phyloP scores from a whole-genome alignment of 805 yeast genomes.

The Tetrapisispora pingtungensis region DNA sequence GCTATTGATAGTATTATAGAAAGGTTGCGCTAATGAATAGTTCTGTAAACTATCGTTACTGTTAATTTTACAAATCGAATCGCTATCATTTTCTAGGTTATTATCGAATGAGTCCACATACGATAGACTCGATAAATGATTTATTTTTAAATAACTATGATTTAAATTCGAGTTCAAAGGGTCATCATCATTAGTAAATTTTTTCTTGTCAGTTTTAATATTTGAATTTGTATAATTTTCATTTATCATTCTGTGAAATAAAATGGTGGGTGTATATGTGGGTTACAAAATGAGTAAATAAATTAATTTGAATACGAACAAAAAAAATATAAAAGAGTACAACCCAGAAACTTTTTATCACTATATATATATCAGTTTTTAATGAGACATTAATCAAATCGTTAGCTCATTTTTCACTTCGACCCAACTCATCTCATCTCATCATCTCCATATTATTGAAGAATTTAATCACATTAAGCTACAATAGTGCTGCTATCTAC shows the following conservation, averaged over 20 bases:
- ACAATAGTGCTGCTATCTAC: no score
- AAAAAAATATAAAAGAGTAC: no score
- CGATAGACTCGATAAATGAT: background rate
- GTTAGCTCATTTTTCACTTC: no score
- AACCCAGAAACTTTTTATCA: no score
- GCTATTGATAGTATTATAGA: no score
- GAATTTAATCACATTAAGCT: background rate
- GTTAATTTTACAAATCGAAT: conserved; percentile 12
- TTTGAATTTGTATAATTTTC: background rate
- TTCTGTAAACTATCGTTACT: background rate
- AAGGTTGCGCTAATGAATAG: background rate
- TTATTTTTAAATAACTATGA: background rate
- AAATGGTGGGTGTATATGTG: no score
- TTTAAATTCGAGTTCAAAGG: background rate
- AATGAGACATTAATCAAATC: background rate
- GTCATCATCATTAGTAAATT: background rate
- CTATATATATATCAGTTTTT: no score
- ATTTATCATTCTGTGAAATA: background rate
- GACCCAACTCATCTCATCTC: background rate
- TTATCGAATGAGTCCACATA: conserved; percentile 16
- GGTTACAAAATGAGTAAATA: no score
- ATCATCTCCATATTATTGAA: background rate
- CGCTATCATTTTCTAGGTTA: conserved; percentile 18
- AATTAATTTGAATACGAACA: no score
- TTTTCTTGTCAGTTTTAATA: background rate